Conservation (phyloP, 768 basidiomycete species). For the Phaeotremella fagi region DNA sequence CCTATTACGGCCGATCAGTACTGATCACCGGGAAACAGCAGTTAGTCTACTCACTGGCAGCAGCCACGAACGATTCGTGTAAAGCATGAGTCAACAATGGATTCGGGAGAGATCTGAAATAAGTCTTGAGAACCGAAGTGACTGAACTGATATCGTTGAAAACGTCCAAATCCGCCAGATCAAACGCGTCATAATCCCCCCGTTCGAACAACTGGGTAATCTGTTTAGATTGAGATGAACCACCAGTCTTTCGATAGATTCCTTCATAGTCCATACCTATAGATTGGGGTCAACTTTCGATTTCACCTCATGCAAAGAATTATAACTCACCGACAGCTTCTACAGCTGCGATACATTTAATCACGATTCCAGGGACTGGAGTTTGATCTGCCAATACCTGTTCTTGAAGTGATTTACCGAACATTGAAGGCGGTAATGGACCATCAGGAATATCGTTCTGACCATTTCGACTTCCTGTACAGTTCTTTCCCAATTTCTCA, state of each 20-base stretch:
- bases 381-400: conserved; percentile 58
- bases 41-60: conserved; percentile 60
- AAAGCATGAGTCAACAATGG: conserved; percentile 86
- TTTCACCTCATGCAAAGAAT: not conserved
- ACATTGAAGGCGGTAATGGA: conserved; percentile 70
- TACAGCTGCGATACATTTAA: conserved; percentile 93
- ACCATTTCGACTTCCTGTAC: conserved; percentile 52
- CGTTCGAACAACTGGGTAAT: conserved; percentile 94
- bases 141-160: conserved; percentile 98
- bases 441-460: conserved; percentile 38
- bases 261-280: conserved; percentile 92
- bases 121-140: conserved; percentile 93
- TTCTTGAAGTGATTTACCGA: conserved; percentile 79
- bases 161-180: conserved; percentile 74
- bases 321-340: conserved; percentile 67
- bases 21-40: no score
- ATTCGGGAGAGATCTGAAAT: conserved; percentile 85
- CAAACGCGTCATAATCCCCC: conserved; percentile 82
- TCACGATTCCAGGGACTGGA: conserved; percentile 75
- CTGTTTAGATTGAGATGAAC: conserved; percentile 80
- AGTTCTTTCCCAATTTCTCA: conserved; percentile 62
- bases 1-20: no score
- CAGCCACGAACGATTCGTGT: conserved; percentile 81
- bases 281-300: not conserved
- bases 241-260: conserved; percentile 96